Conservation (phyloP, 2,329 filamentous ascomycete genomes). For the Ophiocordyceps camponoti-leonardi region DNA sequence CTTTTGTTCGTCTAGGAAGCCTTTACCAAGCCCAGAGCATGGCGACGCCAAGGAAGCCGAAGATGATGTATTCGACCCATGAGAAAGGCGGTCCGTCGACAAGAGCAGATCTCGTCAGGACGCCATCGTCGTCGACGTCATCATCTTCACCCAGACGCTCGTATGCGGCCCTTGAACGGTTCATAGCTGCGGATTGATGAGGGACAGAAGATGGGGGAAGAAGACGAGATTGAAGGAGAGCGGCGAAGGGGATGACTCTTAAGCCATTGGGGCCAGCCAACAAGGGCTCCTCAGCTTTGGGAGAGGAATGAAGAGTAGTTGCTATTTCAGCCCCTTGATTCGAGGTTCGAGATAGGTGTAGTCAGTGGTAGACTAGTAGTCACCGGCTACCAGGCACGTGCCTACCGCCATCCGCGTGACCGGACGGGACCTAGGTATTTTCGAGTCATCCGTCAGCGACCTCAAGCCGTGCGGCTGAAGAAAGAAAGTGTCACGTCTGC, state of each 20-base stretch:
- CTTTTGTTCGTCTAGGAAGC: background rate
- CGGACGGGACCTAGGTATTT: too few species aligned
- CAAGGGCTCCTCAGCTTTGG: too few species aligned
- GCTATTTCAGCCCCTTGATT: too few species aligned
- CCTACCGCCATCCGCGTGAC: background rate
- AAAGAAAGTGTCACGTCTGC: background rate
- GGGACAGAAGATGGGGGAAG: background rate
- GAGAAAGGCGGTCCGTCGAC: constrained; percentile 45
- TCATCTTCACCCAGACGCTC: constrained; percentile 14
- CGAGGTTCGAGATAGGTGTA: too few species aligned
- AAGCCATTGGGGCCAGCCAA: too few species aligned
- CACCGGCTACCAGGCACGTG: background rate
- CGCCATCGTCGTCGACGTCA: constrained; percentile 1
- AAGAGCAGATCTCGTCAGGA: constrained; percentile 8
- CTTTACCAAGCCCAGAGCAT: constrained; percentile 95
- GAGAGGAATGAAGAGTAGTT: too few species aligned
- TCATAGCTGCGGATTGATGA: constrained; percentile 6
- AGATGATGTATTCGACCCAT: constrained; percentile 73
- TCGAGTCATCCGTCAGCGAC: background rate
- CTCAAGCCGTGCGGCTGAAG: background rate
- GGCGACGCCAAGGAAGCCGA: constrained; percentile 68
- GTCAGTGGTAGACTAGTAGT: too few species aligned
- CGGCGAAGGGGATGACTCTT: too few species aligned
- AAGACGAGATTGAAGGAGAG: background rate
- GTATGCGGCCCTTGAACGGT: constrained; percentile 12